A percentile compares a stretch with the other conserved stretches of the same genome.
Evolutionary conservation across 805 yeast species (phyloP).

Genomic region (Maudiozyma barnettii): DNA sequence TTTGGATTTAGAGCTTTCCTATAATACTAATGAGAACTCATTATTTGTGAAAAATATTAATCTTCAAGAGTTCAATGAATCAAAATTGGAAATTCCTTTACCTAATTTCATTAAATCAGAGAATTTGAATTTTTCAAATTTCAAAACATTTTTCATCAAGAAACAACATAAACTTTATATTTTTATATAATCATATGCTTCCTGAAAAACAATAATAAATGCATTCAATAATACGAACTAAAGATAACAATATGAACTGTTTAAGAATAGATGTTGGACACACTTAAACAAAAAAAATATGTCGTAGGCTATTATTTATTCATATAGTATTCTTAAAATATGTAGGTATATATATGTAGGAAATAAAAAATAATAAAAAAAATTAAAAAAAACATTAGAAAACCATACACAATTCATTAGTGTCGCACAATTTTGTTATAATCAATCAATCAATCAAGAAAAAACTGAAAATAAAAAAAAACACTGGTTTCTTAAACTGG

Average conservation of each 20-base stretch:
- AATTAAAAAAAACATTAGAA: background rate
- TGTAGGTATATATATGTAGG: background rate
- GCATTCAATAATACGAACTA: too few relatives aligned
- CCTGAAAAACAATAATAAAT: too few relatives aligned
- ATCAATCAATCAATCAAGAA: too few relatives aligned
- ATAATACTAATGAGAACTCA: slow-evolving; percentile 23
- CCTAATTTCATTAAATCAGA: slow-evolving; percentile 24
- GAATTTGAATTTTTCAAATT: slow-evolving; percentile 7
- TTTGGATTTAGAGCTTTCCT: slow-evolving; percentile 28
- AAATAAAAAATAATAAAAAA: background rate
- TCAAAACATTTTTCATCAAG: slow-evolving; percentile 26
- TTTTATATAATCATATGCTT: slow-evolving; percentile 18
- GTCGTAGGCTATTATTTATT: background rate
- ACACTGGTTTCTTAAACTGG: slow-evolving; percentile 10
- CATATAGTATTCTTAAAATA: background rate
- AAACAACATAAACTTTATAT: slow-evolving; percentile 23
- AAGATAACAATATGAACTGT: too few relatives aligned
- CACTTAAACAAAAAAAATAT: too few relatives aligned
- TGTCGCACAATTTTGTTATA: too few relatives aligned
- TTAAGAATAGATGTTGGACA: too few relatives aligned
- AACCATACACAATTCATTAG: too few relatives aligned
- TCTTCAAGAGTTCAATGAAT: slow-evolving; percentile 13
- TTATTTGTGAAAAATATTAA: slow-evolving; percentile 29
- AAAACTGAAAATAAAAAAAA: too few relatives aligned
- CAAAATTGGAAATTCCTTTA: slow-evolving; percentile 30